A percentile compares a stretch with the other conserved stretches of the same genome.
phyloP scores from a whole-genome alignment of 2,329 filamentous ascomycete species.

The Acarospora socialis region DNA sequence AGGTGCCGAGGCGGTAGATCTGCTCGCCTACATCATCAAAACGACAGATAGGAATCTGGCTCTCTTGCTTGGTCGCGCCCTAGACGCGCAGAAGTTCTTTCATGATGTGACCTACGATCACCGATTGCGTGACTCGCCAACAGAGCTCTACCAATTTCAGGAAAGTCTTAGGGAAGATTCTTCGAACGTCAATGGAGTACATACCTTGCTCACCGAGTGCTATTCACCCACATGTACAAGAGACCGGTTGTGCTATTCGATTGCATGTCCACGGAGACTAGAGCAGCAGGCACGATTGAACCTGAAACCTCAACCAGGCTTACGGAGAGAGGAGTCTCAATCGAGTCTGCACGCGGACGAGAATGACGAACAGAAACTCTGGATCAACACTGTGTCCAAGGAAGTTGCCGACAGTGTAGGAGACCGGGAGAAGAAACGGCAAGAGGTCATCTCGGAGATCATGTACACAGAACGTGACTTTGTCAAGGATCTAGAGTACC shows the following conservation, averaged over 20 bases:
- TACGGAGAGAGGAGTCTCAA: slow-evolving; percentile 57
- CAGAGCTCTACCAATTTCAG: slow-evolving; percentile 92
- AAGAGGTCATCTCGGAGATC: slow-evolving; percentile 94
- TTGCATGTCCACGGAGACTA: slow-evolving; percentile 81
- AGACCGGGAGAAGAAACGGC: slow-evolving; percentile 89
- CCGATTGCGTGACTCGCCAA: slow-evolving; percentile 79
- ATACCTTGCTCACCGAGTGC: slow-evolving; percentile 89
- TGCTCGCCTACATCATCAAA: slow-evolving; percentile 91
- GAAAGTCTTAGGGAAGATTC: slow-evolving; percentile 75
- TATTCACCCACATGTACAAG: slow-evolving; percentile 95
- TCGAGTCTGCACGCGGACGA: slow-evolving; percentile 72
- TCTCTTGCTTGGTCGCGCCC: slow-evolving; percentile 71
- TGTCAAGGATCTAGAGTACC: slow-evolving; percentile 94
- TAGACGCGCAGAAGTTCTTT: slow-evolving; percentile 98
- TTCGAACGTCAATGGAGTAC: slow-evolving; percentile 77
- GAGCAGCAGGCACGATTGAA: slow-evolving; percentile 93
- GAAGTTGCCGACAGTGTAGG: slow-evolving; percentile 81
- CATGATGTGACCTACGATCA: slow-evolving; percentile 99
- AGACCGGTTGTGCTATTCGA: slow-evolving; percentile 93
- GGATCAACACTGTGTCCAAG: slow-evolving; percentile 97
- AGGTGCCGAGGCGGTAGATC: slow-evolving; percentile 85
- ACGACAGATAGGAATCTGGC: slow-evolving; percentile 93
- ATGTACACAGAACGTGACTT: slow-evolving; percentile 99
- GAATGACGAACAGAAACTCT: slow-evolving; percentile 91
- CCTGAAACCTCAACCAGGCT: slow-evolving; percentile 76